phyloP scores from a whole-genome alignment of 2,329 filamentous ascomycete genomes.

The Gliomastix tumulicola region DNA sequence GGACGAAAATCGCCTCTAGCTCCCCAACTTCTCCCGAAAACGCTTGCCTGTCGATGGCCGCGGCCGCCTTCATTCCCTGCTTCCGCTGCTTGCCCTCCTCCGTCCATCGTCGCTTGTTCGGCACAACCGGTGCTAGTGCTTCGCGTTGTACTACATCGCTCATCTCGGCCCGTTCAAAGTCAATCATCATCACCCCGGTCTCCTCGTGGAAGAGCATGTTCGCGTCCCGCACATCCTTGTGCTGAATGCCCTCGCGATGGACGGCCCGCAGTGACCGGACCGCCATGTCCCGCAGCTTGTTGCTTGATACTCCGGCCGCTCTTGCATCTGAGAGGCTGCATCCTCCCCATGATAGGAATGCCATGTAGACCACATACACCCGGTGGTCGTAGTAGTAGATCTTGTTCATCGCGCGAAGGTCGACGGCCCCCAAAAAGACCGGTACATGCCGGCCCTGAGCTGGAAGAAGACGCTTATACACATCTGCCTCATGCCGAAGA shows the following conservation, averaged over 20 bases:
- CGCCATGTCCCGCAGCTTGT: not conserved
- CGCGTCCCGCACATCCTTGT: conserved; percentile 13
- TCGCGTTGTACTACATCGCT: no score
- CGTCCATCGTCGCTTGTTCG: no score
- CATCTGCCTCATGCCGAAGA: conserved; percentile 23
- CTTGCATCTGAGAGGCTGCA: not conserved
- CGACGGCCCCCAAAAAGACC: conserved; percentile 27
- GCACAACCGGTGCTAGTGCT: no score
- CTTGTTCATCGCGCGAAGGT: conserved; percentile 21
- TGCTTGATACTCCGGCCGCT: no score
- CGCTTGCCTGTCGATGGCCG: no score
- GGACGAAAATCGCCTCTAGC: no score
- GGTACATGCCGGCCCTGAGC: conserved; percentile 25
- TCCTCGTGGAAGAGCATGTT: conserved; percentile 18
- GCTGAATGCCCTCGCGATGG: conserved; percentile 15
- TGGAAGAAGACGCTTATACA: conserved; percentile 23
- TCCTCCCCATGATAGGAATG: conserved; percentile 25
- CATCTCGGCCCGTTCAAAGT: no score
- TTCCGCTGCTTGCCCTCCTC: no score
- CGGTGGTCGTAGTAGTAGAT: conserved; percentile 23
- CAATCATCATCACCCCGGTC: conserved; percentile 15
- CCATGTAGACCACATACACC: conserved; percentile 22
- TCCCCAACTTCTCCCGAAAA: no score
- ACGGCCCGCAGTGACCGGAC: conserved; percentile 6
- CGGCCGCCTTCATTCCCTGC: no score